Evolutionary conservation across 805 yeast genomes (phyloP).

Genomic region (Naumovozyma baii): DNA sequence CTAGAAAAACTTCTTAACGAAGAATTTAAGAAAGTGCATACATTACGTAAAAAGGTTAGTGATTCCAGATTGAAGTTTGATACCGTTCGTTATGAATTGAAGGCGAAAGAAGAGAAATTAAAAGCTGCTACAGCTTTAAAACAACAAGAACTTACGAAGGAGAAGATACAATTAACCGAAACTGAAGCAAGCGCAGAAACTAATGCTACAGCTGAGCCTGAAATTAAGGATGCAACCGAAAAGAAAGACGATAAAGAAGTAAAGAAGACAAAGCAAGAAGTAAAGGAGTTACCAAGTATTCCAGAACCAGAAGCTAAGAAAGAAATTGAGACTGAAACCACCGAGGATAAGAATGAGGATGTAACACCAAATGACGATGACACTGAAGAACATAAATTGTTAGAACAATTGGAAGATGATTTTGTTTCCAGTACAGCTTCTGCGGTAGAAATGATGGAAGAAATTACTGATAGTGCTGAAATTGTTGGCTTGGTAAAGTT

Average conservation of each 20-base stretch:
- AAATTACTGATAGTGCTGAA: constrained; percentile 57
- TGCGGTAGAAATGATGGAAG: constrained; percentile 74
- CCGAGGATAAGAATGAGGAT: constrained; percentile 1
- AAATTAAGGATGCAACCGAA: constrained; percentile 1
- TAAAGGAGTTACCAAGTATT: not conserved
- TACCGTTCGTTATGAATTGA: constrained; percentile 52
- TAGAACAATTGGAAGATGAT: constrained; percentile 64
- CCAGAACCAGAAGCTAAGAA: not conserved
- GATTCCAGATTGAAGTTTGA: constrained; percentile 63
- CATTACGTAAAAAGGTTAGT: constrained; percentile 59
- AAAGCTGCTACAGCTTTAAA: constrained; percentile 38
- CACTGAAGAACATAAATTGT: constrained; percentile 32
- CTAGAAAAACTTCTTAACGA: constrained; percentile 43
- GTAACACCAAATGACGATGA: constrained; percentile 2
- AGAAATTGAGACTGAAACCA: constrained; percentile 3
- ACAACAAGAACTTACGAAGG: constrained; percentile 1
- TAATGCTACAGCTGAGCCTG: constrained; percentile 6
- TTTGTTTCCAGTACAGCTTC: constrained; percentile 67
- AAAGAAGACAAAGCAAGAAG: constrained; percentile 1
- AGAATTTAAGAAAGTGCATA: constrained; percentile 51
- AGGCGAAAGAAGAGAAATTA: constrained; percentile 21
- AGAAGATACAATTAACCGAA: constrained; percentile 16
- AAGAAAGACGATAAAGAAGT: constrained; percentile 4
- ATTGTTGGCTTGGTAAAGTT: constrained; percentile 52
- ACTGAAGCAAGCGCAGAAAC: constrained; percentile 10